phyloP scores from a whole-genome alignment of 2,329 filamentous ascomycete species.

The Fusarium agapanthi region DNA sequence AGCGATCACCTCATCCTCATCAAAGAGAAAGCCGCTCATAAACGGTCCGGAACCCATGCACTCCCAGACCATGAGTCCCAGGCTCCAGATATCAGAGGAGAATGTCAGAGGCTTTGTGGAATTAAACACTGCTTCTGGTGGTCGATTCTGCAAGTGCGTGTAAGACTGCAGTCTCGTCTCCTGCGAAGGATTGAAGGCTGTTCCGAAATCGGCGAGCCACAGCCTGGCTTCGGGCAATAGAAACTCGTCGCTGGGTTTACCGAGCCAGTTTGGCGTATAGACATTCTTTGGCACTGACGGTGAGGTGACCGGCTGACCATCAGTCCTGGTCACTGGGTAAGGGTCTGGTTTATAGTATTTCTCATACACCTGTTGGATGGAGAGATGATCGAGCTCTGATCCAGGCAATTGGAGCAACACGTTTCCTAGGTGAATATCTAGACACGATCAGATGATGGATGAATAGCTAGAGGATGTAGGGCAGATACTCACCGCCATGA shows the following conservation, averaged over 20 bases:
- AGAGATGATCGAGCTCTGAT: not conserved
- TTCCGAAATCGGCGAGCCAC: not conserved
- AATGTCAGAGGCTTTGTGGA: fast-evolving
- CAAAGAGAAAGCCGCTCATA: fast-evolving
- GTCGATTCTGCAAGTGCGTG: fast-evolving
- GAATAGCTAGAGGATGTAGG: fast-evolving
- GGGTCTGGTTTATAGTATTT: not conserved
- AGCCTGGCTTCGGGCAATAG: not conserved
- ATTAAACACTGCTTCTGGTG: not conserved
- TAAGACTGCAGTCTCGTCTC: fast-evolving
- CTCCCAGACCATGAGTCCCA: not conserved
- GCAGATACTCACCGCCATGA: not conserved
- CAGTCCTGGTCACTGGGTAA: not conserved
- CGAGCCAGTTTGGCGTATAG: not conserved
- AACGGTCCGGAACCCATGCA: fast-evolving
- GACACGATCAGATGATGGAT: fast-evolving
- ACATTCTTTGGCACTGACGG: not conserved
- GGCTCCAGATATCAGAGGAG: not conserved
- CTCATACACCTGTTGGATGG: not conserved
- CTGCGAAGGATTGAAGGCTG: not conserved
- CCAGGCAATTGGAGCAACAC: not conserved
- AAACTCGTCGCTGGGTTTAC: not conserved
- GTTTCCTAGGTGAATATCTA: not conserved
- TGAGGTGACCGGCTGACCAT: not conserved
- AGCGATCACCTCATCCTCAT: fast-evolving